Percentiles rank a stretch among this genome's conserved stretches.
These are phyloP conservation scores for Penicillium crustosum DNA, from an alignment of 2,329 filamentous ascomycete species.

Conservation along the genomic window DNA sequence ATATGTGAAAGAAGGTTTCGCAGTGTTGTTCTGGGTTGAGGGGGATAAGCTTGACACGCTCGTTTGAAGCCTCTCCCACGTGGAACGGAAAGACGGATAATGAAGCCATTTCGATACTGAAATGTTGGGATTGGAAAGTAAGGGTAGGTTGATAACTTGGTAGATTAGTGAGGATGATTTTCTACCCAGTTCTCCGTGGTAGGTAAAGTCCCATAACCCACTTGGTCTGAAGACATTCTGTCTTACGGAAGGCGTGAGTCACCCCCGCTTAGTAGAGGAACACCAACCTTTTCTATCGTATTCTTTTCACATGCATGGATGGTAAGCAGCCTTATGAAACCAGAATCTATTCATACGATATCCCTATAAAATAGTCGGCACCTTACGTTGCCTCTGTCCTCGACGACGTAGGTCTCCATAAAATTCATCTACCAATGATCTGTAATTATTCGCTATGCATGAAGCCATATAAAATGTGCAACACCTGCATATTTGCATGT, in stretches of 20 bases:
- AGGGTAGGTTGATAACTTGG: neutral
- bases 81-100: slow-evolving; percentile 12
- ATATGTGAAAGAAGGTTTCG: slow-evolving; percentile 14
- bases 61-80: slow-evolving; percentile 10
- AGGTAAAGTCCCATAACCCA: neutral
- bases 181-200: neutral
- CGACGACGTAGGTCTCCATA: too few relatives aligned
- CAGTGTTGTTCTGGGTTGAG: slow-evolving; percentile 19
- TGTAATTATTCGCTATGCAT: too few relatives aligned
- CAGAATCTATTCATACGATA: too few relatives aligned
- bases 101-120: neutral
- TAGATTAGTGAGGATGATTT: neutral
- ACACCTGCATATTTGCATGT: too few relatives aligned
- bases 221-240: neutral
- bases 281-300: neutral
- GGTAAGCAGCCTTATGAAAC: too few relatives aligned
- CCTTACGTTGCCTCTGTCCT: too few relatives aligned
- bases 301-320: too few relatives aligned
- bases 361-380: too few relatives aligned
- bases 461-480: too few relatives aligned
- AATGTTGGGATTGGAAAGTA: neutral
- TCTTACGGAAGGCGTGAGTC: neutral
- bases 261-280: too few relatives aligned
- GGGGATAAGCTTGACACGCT: slow-evolving; percentile 22
- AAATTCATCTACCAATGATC: too few relatives aligned